Percentiles rank a stretch among this genome's conserved stretches.
Conservation (phyloP, 2,329 filamentous ascomycete species). For the Verticillium nonalfalfae region DNA sequence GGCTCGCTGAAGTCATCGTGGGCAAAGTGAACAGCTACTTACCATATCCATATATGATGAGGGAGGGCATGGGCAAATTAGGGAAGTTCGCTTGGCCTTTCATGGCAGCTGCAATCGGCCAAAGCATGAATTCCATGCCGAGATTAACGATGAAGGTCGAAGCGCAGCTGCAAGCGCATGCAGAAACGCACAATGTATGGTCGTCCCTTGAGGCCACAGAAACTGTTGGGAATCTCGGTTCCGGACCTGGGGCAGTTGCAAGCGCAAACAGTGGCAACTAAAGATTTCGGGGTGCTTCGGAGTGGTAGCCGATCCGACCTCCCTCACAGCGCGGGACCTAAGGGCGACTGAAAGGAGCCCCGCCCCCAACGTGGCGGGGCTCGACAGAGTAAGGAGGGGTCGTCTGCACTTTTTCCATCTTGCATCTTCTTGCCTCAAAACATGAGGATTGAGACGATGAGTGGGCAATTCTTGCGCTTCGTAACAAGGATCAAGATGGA, state of each 20-base stretch:
- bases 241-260: not conserved
- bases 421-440: not conserved
- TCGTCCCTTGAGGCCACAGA: too few species aligned
- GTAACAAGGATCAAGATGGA: too few species aligned
- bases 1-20: slow-evolving; percentile 13
- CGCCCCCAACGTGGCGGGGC: not conserved
- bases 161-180: not conserved
- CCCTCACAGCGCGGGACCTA: too few species aligned
- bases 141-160: not conserved
- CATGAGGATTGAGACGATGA: not conserved
- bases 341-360: not conserved
- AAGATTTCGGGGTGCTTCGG: not conserved
- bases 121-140: not conserved
- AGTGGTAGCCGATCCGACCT: not conserved
- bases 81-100: not conserved
- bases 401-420: not conserved
- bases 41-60: not conserved
- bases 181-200: not conserved
- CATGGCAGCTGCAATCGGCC: not conserved
- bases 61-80: not conserved
- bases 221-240: not conserved
- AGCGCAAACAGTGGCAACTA: not conserved
- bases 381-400: not conserved
- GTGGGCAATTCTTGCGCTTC: not conserved
- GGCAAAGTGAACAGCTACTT: not conserved